A percentile compares a stretch with the other conserved stretches of the same genome.
Evolutionary conservation across 2,329 filamentous ascomycete genomes (phyloP).

Genomic region (Penicillium olsonii): DNA sequence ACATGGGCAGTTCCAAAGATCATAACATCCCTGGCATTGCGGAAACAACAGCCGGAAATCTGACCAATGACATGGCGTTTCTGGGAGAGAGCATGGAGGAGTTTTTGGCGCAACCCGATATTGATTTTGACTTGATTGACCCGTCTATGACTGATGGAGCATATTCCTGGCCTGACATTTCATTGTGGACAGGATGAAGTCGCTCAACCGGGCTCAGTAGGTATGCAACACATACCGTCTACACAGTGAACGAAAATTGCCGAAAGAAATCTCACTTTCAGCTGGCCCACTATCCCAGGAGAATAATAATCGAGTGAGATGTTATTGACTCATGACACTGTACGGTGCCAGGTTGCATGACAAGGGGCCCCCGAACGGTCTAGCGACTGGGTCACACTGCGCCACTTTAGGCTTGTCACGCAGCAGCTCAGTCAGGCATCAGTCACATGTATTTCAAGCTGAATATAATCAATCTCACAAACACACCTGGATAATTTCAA

Average conservation of each 20-base stretch:
- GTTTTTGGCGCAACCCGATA: slow-evolving; percentile 17
- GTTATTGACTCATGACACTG: neutral
- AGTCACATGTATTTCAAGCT: slow-evolving; percentile 1
- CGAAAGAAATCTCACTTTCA: too few species aligned
- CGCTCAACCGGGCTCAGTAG: neutral
- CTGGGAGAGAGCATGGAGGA: slow-evolving; percentile 22
- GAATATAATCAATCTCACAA: neutral
- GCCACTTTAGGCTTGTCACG: slow-evolving; percentile 10
- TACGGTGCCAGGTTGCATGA: neutral
- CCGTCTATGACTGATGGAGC: slow-evolving; percentile 17
- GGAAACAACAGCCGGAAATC: slow-evolving; percentile 3
- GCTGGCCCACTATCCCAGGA: too few species aligned
- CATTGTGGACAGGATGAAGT: slow-evolving; percentile 18
- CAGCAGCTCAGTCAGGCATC: neutral
- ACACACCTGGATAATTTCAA: neutral
- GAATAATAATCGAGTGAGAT: neutral
- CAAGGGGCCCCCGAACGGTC: neutral
- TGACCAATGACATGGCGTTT: slow-evolving; percentile 16
- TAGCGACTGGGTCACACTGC: slow-evolving; percentile 6
- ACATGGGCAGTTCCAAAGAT: neutral
- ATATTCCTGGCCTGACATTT: slow-evolving; percentile 21
- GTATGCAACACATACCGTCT: neutral
- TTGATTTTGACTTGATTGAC: slow-evolving; percentile 17
- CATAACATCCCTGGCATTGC: neutral
- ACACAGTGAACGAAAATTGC: too few species aligned